Evolutionary conservation across 2,329 filamentous ascomycete genomes (phyloP).

Genomic region (Ophiostoma australiae): DNA sequence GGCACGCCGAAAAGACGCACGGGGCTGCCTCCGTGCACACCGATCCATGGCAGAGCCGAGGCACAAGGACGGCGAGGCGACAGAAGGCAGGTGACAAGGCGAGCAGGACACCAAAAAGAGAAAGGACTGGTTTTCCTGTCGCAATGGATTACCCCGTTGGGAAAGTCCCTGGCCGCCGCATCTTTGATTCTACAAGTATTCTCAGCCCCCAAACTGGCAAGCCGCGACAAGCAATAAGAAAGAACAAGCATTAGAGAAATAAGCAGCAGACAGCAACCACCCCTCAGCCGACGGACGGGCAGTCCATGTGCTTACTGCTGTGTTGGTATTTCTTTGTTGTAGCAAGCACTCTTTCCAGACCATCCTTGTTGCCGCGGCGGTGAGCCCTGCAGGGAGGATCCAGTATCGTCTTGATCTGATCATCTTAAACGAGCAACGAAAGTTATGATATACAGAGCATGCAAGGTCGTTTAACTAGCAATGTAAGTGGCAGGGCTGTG

Average conservation of each 20-base stretch:
- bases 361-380: neutral
- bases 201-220: neutral
- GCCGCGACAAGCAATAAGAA: neutral
- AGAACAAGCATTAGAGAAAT: neutral
- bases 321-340: neutral
- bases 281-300: too few relatives aligned
- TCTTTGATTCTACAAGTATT: neutral
- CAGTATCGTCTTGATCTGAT: neutral
- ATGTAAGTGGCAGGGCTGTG: neutral
- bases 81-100: neutral
- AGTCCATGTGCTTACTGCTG: neutral
- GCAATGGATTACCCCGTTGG: conserved; percentile 1
- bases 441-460: too few relatives aligned
- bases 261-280: neutral
- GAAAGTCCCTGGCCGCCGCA: neutral
- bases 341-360: neutral
- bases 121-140: neutral
- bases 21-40: conserved; percentile 1
- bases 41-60: conserved; percentile 2
- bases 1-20: neutral
- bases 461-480: neutral
- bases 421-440: too few relatives aligned
- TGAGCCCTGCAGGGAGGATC: conserved; percentile 7
- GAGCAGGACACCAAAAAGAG: neutral
- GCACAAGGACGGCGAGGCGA: neutral